Conservation (phyloP, 129 eudicot species). For the Chrysanthemum makinoi region DNA sequence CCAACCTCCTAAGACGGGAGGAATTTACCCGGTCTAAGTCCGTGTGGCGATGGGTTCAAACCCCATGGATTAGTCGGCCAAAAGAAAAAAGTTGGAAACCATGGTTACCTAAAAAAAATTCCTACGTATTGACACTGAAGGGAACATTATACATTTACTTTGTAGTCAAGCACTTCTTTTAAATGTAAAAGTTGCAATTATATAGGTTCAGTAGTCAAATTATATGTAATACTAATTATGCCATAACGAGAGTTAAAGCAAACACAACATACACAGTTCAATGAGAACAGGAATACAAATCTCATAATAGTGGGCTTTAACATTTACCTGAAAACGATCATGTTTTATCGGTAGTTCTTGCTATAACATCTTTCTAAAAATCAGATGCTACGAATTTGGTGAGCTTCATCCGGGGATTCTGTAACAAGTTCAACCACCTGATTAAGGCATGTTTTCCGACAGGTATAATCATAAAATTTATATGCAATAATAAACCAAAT, state of each 20-base stretch:
- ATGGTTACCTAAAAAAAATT: not conserved
- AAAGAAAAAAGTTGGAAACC: no score
- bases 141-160: constrained; percentile 2
- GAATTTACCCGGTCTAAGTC: no score
- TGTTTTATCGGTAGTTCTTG: not conserved
- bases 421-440: constrained; percentile 23
- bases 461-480: constrained; percentile 6
- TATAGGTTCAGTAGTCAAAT: not conserved
- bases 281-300: not conserved
- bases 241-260: not conserved
- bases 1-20: no score
- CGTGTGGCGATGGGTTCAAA: no score
- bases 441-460: constrained; percentile 6
- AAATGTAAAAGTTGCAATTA: constrained; percentile 7
- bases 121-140: not conserved
- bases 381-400: constrained; percentile 17
- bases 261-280: not conserved
- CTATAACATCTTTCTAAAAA: constrained; percentile 18
- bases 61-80: no score
- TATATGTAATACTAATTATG: not conserved
- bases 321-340: constrained; percentile 23
- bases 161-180: not conserved
- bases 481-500: not conserved
- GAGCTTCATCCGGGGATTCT: constrained; percentile 24
- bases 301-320: not conserved